phyloP scores from a whole-genome alignment of 2,329 filamentous ascomycete species.

The Aspergillaceae sp. region DNA sequence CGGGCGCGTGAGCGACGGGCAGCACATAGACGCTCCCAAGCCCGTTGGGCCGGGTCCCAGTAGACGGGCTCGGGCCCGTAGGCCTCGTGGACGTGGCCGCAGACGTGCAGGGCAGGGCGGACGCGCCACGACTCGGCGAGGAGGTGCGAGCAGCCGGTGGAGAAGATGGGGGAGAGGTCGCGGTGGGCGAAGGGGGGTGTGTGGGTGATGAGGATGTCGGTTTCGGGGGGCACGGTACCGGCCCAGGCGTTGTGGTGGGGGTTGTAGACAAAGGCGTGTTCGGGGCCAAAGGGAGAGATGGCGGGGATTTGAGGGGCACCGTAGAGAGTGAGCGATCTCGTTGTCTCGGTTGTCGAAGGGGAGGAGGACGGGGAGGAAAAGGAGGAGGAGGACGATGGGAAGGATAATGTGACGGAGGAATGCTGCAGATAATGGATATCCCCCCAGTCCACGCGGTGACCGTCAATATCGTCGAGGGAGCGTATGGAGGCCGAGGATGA shows the following conservation, averaged over 20 bases:
- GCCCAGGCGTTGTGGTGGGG: slow-evolving; percentile 61
- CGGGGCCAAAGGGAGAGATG: slow-evolving; percentile 55
- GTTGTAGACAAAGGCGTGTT: slow-evolving; percentile 71
- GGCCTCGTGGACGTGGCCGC: slow-evolving; percentile 75
- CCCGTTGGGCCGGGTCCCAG: slow-evolving; percentile 65
- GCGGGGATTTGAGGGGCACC: slow-evolving; percentile 71
- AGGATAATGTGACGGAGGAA: slow-evolving; percentile 53
- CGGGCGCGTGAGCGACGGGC: slow-evolving; percentile 23
- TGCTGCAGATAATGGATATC: slow-evolving; percentile 68
- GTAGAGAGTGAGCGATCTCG: slow-evolving; percentile 61
- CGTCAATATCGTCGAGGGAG: slow-evolving; percentile 34
- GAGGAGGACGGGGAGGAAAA: slow-evolving; percentile 45
- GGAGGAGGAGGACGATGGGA: slow-evolving; percentile 40
- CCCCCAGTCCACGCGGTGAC: slow-evolving; percentile 53
- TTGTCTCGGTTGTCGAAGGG: slow-evolving; percentile 15
- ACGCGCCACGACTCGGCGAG: slow-evolving; percentile 66
- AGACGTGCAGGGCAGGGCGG: slow-evolving; percentile 67
- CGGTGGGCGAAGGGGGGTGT: slow-evolving; percentile 67
- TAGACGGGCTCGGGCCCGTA: slow-evolving; percentile 61
- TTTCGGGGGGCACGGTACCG: slow-evolving; percentile 59
- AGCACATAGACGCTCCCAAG: slow-evolving; percentile 58
- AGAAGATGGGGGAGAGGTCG: slow-evolving; percentile 47
- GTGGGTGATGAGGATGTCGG: slow-evolving; percentile 74
- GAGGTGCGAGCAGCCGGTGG: slow-evolving; percentile 62
- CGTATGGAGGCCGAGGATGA: slow-evolving; percentile 2